phyloP scores from a whole-genome alignment of 2,329 filamentous ascomycete species.

The Aspergillus amoenus region DNA sequence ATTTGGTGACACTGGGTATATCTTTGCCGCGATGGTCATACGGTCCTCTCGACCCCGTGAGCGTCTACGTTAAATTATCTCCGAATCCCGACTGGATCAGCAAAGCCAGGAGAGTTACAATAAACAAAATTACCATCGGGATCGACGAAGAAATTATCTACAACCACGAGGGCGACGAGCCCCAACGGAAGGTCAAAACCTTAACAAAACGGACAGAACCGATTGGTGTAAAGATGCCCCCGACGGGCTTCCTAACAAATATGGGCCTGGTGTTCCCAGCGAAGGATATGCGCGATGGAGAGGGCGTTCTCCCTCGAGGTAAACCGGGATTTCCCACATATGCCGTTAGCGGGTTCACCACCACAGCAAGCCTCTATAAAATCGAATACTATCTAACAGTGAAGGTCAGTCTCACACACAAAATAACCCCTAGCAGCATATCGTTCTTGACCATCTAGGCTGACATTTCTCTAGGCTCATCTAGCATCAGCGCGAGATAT shows the following conservation, averaged over 20 bases:
- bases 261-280: constrained; percentile 86
- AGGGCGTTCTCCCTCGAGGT: constrained; percentile 81
- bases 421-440: background rate
- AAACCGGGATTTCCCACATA: constrained; percentile 89
- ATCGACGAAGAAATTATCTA: constrained; percentile 99
- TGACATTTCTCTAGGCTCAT: constrained; percentile 63
- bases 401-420: constrained; percentile 62
- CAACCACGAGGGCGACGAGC: constrained; percentile 95
- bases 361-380: constrained; percentile 90
- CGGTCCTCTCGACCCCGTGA: constrained; percentile 90
- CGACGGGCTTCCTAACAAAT: constrained; percentile 90
- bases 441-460: constrained; percentile 4
- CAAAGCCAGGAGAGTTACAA: constrained; percentile 88
- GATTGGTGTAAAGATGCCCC: constrained; percentile 81
- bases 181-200: constrained; percentile 83
- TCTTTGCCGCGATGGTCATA: constrained; percentile 96
- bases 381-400: constrained; percentile 96
- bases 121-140: constrained; percentile 87
- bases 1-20: constrained; percentile 86
- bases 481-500: constrained; percentile 88
- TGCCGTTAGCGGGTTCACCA: constrained; percentile 86
- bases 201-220: constrained; percentile 79
- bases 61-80: constrained; percentile 89
- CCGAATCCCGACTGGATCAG: constrained; percentile 89
- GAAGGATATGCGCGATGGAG: constrained; percentile 80